Evolutionary conservation across 768 basidiomycete genomes (phyloP).

Genomic region (Infundibulicybe gibba): DNA sequence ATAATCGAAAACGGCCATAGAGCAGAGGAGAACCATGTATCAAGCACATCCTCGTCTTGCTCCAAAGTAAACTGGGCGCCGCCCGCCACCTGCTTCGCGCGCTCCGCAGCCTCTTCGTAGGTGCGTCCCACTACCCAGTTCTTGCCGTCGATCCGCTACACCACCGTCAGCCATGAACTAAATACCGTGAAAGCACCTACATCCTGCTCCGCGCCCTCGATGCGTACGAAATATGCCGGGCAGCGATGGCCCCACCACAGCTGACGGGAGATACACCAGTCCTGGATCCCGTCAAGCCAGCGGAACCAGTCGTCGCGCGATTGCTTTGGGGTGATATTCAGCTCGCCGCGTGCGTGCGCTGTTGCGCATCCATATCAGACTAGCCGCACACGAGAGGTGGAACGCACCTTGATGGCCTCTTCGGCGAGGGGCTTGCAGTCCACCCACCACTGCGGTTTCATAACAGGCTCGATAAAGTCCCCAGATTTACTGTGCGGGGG

Average conservation of each 20-base stretch:
- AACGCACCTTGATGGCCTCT: conserved; percentile 75
- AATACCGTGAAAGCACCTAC: conserved; percentile 31
- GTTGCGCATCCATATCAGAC: conserved; percentile 3
- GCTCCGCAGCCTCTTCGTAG: conserved; percentile 70
- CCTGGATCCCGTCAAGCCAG: conserved; percentile 93
- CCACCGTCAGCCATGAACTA: background rate
- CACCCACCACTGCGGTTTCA: conserved; percentile 99
- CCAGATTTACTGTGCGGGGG: conserved; percentile 75
- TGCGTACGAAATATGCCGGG: conserved; percentile 88
- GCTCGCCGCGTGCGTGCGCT: conserved; percentile 88
- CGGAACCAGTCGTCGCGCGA: conserved; percentile 95
- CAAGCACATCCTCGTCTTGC: conserved; percentile 96
- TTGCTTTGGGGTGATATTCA: conserved; percentile 75
- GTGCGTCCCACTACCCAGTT: conserved; percentile 92
- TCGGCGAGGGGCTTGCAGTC: conserved; percentile 88
- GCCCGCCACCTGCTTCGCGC: conserved; percentile 66
- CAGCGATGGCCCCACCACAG: conserved; percentile 99
- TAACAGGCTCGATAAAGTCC: conserved; percentile 89
- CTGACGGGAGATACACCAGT: conserved; percentile 99
- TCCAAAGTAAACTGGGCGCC: conserved; percentile 70
- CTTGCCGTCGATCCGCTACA: conserved; percentile 62
- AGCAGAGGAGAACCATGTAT: conserved; percentile 99
- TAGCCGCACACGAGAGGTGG: background rate
- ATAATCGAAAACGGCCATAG: conserved; percentile 97
- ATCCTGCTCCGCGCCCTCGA: conserved; percentile 73